phyloP scores from a whole-genome alignment of 306 rosid species.

The Abrus pulchellus region DNA sequence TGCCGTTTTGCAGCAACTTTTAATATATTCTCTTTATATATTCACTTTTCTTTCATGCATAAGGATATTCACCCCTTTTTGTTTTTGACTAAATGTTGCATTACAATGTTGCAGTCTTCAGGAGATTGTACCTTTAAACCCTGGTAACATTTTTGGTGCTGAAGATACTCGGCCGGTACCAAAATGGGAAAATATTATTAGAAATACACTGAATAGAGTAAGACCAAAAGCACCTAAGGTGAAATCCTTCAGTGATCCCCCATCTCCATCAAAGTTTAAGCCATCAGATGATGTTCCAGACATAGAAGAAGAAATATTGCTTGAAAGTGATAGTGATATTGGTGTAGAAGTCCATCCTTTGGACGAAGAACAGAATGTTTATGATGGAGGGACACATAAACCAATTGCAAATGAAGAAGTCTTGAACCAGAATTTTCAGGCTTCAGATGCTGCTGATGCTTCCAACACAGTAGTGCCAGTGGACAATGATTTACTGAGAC shows the following conservation, averaged over 20 bases:
- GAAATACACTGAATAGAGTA: conserved; percentile 75
- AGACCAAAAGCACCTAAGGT: conserved; percentile 60
- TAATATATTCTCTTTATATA: not conserved
- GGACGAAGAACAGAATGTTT: conserved; percentile 61
- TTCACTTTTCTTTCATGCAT: conserved; percentile 16
- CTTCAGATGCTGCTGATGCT: conserved; percentile 55
- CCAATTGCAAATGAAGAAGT: conserved; percentile 47
- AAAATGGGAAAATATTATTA: conserved; percentile 84
- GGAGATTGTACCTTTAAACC: conserved; percentile 93
- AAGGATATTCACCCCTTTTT: not conserved
- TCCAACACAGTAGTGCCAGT: conserved; percentile 40
- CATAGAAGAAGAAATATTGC: conserved; percentile 76
- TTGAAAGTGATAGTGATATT: conserved; percentile 80
- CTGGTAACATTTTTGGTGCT: conserved; percentile 89
- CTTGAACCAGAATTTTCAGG: conserved; percentile 38
- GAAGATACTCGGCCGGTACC: conserved; percentile 82
- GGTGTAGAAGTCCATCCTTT: conserved; percentile 87
- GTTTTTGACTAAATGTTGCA: conserved; percentile 36
- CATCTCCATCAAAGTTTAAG: conserved; percentile 89
- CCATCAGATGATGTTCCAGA: conserved; percentile 68
- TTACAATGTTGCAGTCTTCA: conserved; percentile 73
- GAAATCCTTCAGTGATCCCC: conserved; percentile 92
- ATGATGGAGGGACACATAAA: conserved; percentile 45
- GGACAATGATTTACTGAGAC: conserved; percentile 54
- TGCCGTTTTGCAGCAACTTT: conserved; percentile 8